Evolutionary conservation across 2,329 filamentous ascomycete species (phyloP), one percentile per base, ranked within the genome.

Genomic region (Colletotrichum noveboracense): DNA sequence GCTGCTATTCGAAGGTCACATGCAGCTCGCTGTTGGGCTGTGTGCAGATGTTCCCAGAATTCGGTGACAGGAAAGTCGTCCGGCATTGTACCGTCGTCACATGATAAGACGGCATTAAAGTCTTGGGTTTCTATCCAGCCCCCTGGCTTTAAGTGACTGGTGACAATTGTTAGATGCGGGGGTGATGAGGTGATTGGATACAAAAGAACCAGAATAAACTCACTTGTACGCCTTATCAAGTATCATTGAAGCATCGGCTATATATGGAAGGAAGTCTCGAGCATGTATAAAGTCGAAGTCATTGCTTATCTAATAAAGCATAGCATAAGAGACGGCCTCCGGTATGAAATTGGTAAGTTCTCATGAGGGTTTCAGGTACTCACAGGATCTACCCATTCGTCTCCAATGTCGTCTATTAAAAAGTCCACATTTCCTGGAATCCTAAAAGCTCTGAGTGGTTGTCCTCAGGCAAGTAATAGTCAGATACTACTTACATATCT

Each of bases 101-200:
- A 81, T 58, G 83, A 81, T 7, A 84, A 80, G 43, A 82, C 79
- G 52, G 84, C 84, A 36, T 86, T 84, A 18, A 86, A 83, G 26
- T 88, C 87, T 76, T 88, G 87, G 1, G 88, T 79, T 69, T 88
- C 87, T n/a, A 88, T 77, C 84, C 85, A 88, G 0, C 84, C 87
- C 14, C 87, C 87, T 0, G 88, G 86, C 24, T 81, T 84, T 64
- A 87, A 77, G 24, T 71, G 61, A 18, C 68, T 66, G 26, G 1
- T 84, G 80, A 16, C n/a, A 13, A 16, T 21, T 52, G 58, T 61
- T 32, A 61, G 58, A 13, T n/a, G 30, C 6, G 18, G 58, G 14
- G 10, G 7, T 36, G 9, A n/a, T 14, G 1, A 13, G 0, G 2
- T n/a, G 56, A 24, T 28, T 32, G 30, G 5, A 2, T 32, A 16